Evolutionary conservation across 177 flowering plant species (phyloP).

Genomic region (Vitis hybrid): DNA sequence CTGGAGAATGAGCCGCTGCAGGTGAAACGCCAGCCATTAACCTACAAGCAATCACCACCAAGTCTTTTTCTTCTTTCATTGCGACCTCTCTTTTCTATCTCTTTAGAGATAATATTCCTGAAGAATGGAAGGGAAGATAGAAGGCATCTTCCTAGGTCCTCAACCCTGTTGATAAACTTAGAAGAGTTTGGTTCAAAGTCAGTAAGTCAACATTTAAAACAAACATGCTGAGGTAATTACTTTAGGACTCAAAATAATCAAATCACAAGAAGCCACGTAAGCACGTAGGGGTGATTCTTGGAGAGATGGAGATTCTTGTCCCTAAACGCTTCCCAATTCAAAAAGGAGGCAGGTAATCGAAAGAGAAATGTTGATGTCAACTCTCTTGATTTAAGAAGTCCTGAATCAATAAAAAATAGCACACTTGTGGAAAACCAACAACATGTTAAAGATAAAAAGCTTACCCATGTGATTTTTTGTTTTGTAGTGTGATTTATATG

Average conservation of each 20-base stretch:
- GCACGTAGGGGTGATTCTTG: neutral
- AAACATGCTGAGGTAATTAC: neutral
- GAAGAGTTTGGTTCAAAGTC: neutral
- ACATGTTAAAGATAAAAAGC: too few species aligned
- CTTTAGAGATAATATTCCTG: neutral
- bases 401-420: too few species aligned
- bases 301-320: neutral
- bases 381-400: too few species aligned
- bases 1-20: constrained; percentile 13
- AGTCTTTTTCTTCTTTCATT: constrained; percentile 11
- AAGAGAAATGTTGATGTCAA: neutral
- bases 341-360: neutral
- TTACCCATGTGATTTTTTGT: too few species aligned
- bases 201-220: neutral
- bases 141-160: neutral
- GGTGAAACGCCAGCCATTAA: constrained; percentile 32
- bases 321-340: neutral
- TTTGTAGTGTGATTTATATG: too few species aligned
- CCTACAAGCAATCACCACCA: neutral
- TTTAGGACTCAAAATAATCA: neutral
- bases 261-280: neutral
- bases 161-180: neutral
- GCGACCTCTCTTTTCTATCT: too few species aligned
- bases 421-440: too few species aligned
- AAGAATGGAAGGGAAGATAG: neutral